Conservation (phyloP, 176 grass and related monocot species). For the Panicum miliaceum region DNA sequence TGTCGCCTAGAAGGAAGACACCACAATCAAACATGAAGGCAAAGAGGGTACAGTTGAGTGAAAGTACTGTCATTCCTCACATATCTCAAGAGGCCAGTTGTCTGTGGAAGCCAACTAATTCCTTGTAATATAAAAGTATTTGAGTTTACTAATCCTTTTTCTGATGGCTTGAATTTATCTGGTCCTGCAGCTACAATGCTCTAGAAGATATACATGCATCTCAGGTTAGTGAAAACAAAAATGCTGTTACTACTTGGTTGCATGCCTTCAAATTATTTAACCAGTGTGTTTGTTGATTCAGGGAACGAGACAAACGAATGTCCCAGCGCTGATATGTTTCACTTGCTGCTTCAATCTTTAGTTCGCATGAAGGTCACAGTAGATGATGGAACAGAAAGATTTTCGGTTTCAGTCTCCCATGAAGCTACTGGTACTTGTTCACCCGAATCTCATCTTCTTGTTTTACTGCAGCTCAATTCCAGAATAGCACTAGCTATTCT, state of each 20-base stretch:
- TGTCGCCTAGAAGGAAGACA: constrained; percentile 23
- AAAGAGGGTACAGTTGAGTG: background rate
- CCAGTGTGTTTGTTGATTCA: constrained; percentile 39
- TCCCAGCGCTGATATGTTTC: constrained; percentile 46
- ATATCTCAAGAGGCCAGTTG: constrained; percentile 36
- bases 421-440: constrained; percentile 73
- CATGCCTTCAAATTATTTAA: constrained; percentile 37
- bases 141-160: constrained; percentile 32
- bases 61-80: constrained; percentile 14
- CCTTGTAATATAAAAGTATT: constrained; percentile 27
- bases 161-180: constrained; percentile 48
- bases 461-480: constrained; percentile 7
- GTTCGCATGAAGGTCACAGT: constrained; percentile 74
- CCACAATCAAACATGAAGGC: constrained; percentile 12
- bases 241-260: constrained; percentile 6
- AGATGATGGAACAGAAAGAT: constrained; percentile 55
- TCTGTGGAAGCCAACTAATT: constrained; percentile 19
- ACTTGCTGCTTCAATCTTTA: constrained; percentile 57
- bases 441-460: constrained; percentile 28
- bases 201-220: constrained; percentile 34
- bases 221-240: constrained; percentile 56
- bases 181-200: constrained; percentile 53
- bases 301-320: constrained; percentile 46
- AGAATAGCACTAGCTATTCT: background rate
- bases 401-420: constrained; percentile 56